These are phyloP conservation scores for Lasiosphaeria hispida DNA, from an alignment of 495 filamentous ascomycete species.

Conservation along the genomic window DNA sequence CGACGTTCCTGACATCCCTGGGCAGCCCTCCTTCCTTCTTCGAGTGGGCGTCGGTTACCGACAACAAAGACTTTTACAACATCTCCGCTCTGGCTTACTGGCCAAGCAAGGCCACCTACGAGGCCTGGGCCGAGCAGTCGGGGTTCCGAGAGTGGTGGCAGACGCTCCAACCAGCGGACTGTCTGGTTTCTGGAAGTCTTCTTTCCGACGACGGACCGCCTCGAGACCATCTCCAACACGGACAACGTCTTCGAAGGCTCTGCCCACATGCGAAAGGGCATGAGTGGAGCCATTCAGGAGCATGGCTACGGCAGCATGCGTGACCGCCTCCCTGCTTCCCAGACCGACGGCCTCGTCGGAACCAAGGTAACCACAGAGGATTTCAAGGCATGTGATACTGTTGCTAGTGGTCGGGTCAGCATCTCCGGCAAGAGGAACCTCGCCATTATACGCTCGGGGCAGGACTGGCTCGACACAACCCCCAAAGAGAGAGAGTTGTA, in stretches of 20 bases:
- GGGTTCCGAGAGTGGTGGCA: slow-evolving; percentile 35
- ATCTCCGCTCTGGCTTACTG: slow-evolving; percentile 30
- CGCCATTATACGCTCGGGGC: slow-evolving; percentile 32
- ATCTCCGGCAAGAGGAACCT: slow-evolving; percentile 28
- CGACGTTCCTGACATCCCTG: too few relatives aligned
- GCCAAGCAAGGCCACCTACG: slow-evolving; percentile 22
- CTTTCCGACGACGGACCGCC: slow-evolving; percentile 29
- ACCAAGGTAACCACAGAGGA: neutral
- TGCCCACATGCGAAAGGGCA: slow-evolving; percentile 23
- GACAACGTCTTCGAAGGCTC: slow-evolving; percentile 27
- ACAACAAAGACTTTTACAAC: slow-evolving; percentile 28
- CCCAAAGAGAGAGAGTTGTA: slow-evolving; percentile 30
- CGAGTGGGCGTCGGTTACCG: slow-evolving; percentile 26
- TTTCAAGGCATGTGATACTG: neutral
- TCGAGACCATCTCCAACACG: slow-evolving; percentile 33
- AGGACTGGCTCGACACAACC: slow-evolving; percentile 31
- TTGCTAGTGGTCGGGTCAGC: slow-evolving; percentile 4
- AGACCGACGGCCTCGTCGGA: slow-evolving; percentile 28
- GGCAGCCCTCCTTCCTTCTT: slow-evolving; percentile 23
- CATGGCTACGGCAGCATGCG: slow-evolving; percentile 37
- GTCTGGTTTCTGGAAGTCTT: slow-evolving; percentile 38
- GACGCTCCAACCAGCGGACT: slow-evolving; percentile 6
- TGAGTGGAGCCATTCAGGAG: slow-evolving; percentile 24
- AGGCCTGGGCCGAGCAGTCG: slow-evolving; percentile 22
- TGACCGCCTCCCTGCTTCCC: slow-evolving; percentile 28